Evolutionary conservation across 257 asterid species (phyloP), one percentile per base, ranked within the genome.

Genomic region (Apocynum venetum): DNA sequence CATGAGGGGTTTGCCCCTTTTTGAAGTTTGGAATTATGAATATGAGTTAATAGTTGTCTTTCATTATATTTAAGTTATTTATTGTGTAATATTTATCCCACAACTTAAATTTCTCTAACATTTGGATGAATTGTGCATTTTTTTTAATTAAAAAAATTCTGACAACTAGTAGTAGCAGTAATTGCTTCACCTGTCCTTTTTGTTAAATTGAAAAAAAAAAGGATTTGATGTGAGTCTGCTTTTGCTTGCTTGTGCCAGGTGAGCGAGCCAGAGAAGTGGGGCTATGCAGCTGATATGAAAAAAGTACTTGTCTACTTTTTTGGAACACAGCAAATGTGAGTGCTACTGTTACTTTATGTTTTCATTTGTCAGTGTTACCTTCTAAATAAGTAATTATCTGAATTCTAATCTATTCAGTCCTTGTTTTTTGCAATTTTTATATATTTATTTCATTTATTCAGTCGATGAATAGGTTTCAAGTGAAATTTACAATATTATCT

Each of bases 321-420:
- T 84, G 97, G 98, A 76, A 87, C 92, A 71, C 92, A 82, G 68
- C 97, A 94, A 83, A 89, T 94, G 98, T 94, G 91, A 87, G 97
- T 89, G 65, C 65, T 57, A 41, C 31, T 73, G 72, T 60, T 71
- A 52, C 25, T 47, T 69, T 76, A 57, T 43, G 65, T 68, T 43
- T 35, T 76, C 19, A 61, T 14, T 76, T 64, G 64, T 43, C 19
- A 15, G 8, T 55, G 6, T 0, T n/a, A 67, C 14, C 13, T 43
- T 41, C 67, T 41, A 15, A 41, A 67, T 67, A n/a, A 43, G 73
- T 43, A 65, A 43, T 43, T 19, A 7, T 68, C 15, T 38, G 0
- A 17, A 8, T 17, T 68, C 53, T 17, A 43, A 57, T 40, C 47
- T 64, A n/a, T 44, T 44, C 0, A 8, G 49, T 10, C 0, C 6